Conservation (phyloP, 345 rosid species). For the Pseudoturritis turrita region DNA sequence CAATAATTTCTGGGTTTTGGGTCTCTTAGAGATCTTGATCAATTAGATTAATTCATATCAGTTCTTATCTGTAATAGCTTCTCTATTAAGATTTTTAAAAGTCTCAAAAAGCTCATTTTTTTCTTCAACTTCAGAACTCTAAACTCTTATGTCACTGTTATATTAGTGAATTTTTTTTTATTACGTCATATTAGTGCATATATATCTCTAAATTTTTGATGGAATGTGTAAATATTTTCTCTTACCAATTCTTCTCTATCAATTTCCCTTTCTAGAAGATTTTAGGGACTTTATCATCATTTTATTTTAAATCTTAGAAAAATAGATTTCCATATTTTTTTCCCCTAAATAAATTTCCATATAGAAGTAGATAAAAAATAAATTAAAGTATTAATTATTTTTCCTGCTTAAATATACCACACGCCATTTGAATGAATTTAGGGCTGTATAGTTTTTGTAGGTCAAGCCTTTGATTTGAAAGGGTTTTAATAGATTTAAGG, state of each 20-base stretch:
- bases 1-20: constrained; percentile 3
- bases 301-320: not conserved
- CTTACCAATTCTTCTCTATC: not conserved
- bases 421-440: constrained; percentile 2
- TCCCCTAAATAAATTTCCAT: not conserved
- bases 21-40: constrained; percentile 7
- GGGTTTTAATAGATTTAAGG: not conserved
- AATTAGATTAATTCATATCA: not conserved
- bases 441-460: not conserved
- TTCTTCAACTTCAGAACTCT: not conserved
- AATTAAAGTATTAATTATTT: not conserved
- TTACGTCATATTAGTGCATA: not conserved
- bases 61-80: not conserved
- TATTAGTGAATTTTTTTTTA: not conserved
- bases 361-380: not conserved
- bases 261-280: not conserved
- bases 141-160: constrained; percentile 5
- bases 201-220: not conserved
- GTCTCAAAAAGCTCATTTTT: not conserved
- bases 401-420: constrained; percentile 1
- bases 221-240: not conserved
- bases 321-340: not conserved
- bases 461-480: not conserved
- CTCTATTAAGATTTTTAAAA: not conserved
- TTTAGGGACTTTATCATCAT: not conserved